Percentiles rank a stretch among this genome's conserved stretches.
phyloP scores from a whole-genome alignment of 176 grass and related monocot species.

The Calamus simplicifolius region DNA sequence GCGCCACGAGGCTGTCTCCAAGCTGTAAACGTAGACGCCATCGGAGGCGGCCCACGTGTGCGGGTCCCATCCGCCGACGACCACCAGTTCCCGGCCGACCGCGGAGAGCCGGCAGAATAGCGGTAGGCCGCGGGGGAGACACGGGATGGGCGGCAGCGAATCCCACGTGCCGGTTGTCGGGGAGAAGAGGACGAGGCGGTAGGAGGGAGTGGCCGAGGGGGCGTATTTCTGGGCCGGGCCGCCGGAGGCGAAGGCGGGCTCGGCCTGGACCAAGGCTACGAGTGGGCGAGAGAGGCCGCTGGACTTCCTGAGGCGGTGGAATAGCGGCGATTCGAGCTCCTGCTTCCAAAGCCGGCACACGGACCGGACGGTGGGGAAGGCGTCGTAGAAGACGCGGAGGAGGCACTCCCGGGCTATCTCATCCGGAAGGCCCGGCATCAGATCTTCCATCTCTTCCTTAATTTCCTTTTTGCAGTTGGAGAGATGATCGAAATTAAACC shows the following conservation, averaged over 20 bases:
- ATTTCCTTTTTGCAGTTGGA: no score
- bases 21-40: neutral
- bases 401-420: conserved; percentile 90
- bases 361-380: conserved; percentile 46
- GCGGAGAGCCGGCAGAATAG: no score
- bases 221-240: neutral
- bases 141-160: neutral
- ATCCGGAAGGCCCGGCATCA: conserved; percentile 74
- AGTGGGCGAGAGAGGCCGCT: conserved; percentile 31
- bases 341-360: conserved; percentile 71
- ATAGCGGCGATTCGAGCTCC: conserved; percentile 54
- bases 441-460: conserved; percentile 27
- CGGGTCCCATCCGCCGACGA: neutral
- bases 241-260: neutral
- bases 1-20: neutral
- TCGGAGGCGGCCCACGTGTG: neutral
- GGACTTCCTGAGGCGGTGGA: conserved; percentile 28
- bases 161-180: neutral
- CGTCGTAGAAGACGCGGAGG: conserved; percentile 61
- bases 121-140: neutral
- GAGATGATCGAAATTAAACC: no score
- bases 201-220: neutral
- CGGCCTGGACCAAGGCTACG: conserved; percentile 31
- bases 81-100: neutral
- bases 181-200: neutral